These are phyloP conservation scores for Pestalotiopsis sp. DNA, from an alignment of 2,329 filamentous ascomycete genomes.

Conservation along the genomic window DNA sequence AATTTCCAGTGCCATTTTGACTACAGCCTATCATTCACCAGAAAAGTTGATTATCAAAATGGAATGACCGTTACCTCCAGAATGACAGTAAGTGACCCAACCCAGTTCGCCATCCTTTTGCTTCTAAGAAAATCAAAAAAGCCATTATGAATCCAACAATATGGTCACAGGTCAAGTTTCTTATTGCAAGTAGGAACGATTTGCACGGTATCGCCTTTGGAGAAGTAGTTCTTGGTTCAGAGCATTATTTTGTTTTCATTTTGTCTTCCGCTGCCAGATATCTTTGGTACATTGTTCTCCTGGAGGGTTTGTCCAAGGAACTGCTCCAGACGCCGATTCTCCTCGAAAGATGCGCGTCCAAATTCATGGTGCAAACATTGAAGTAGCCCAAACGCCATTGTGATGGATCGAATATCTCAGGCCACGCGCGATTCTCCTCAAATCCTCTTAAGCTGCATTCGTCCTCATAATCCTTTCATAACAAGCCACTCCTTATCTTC, in stretches of 20 bases:
- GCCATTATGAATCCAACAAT: no score
- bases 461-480: neutral
- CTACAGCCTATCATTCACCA: no score
- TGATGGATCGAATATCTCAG: neutral
- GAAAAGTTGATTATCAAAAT: no score
- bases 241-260: conserved; percentile 1
- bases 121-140: no score
- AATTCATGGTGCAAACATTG: neutral
- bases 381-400: conserved; percentile 11
- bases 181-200: no score
- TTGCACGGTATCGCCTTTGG: no score
- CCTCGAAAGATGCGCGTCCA: neutral
- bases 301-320: neutral
- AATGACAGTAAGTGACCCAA: no score
- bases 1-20: no score
- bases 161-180: no score
- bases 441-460: neutral
- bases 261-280: neutral
- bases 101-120: no score
- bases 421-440: neutral
- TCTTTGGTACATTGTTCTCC: neutral
- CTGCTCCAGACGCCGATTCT: neutral
- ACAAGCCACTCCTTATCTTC: conserved; percentile 45
- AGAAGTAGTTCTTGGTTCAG: neutral
- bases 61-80: no score